A percentile compares a stretch with the other conserved stretches of the same genome.
Evolutionary conservation across 208 protist species (phyloP).

Genomic region (Leishmania mexicana): DNA sequence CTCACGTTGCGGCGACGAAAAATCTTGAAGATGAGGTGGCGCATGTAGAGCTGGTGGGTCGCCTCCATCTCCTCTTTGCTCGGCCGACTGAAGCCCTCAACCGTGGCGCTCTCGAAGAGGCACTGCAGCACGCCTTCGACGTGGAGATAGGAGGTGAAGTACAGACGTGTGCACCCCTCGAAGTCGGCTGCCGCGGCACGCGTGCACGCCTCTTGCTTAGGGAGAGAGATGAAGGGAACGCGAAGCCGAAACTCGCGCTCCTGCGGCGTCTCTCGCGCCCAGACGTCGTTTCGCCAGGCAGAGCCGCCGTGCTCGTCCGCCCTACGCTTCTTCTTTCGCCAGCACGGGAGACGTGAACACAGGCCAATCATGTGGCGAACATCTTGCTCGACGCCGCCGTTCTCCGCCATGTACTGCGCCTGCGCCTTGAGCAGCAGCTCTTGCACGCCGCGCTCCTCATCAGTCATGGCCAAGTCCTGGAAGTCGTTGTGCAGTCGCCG

Average conservation of each 20-base stretch:
- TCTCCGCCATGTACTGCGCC: conserved; percentile 46
- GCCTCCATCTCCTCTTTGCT: conserved; percentile 56
- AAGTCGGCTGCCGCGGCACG: conserved; percentile 16
- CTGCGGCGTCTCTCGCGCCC: conserved; percentile 22
- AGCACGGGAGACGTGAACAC: conserved; percentile 24
- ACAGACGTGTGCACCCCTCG: conserved; percentile 41
- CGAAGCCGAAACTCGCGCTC: conserved; percentile 51
- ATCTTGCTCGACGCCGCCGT: conserved; percentile 51
- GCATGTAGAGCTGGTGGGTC: conserved; percentile 60
- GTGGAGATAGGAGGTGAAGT: conserved; percentile 54
- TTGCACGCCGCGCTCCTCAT: conserved; percentile 41
- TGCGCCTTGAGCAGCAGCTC: conserved; percentile 46
- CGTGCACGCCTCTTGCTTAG: conserved; percentile 14
- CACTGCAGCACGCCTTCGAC: conserved; percentile 58
- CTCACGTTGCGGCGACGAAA: conserved; percentile 54
- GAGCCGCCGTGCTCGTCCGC: conserved; percentile 6
- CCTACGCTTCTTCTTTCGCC: conserved; percentile 2
- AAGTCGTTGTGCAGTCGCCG: conserved; percentile 41
- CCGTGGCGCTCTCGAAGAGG: conserved; percentile 49
- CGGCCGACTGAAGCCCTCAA: conserved; percentile 40
- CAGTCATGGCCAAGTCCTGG: conserved; percentile 35
- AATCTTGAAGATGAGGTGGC: conserved; percentile 64
- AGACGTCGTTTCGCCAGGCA: conserved; percentile 5
- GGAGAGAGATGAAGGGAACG: conserved; percentile 55
- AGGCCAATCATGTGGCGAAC: conserved; percentile 38